Conservation (phyloP, 257 asterid species). For the Linderniella brevidens region DNA sequence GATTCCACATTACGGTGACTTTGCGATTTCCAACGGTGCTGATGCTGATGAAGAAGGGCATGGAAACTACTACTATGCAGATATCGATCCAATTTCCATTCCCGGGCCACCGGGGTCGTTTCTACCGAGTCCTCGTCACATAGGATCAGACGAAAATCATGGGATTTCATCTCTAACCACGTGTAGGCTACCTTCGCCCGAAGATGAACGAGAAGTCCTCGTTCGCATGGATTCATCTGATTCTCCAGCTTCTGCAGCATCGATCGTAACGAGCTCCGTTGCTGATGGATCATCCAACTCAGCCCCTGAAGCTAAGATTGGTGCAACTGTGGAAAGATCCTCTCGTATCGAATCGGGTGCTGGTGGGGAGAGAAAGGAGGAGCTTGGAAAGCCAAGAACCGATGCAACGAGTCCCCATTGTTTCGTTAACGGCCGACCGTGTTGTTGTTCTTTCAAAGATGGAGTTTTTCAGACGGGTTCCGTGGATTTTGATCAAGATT, state of each 20-base stretch:
- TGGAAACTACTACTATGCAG: slow-evolving; percentile 40
- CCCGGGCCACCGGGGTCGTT: slow-evolving; percentile 87
- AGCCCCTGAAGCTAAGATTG: too few species aligned
- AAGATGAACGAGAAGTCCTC: slow-evolving; percentile 32
- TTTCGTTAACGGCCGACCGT: too few species aligned
- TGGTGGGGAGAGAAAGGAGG: too few species aligned
- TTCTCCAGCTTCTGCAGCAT: slow-evolving; percentile 39
- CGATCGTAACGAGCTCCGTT: slow-evolving; percentile 4
- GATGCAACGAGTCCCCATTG: too few species aligned
- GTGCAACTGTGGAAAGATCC: too few species aligned
- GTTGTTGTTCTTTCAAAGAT: too few species aligned
- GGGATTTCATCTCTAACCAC: slow-evolving; percentile 54
- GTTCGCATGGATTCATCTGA: slow-evolving; percentile 35
- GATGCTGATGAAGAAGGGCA: background rate
- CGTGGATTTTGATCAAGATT: too few species aligned
- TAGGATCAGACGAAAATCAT: slow-evolving; percentile 47
- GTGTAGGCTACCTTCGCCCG: slow-evolving; percentile 45
- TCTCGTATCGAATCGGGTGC: too few species aligned
- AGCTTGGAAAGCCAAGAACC: too few species aligned
- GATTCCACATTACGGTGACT: slow-evolving; percentile 19
- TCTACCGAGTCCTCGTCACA: slow-evolving; percentile 69
- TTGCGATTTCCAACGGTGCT: slow-evolving; percentile 11
- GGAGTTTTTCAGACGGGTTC: too few species aligned
- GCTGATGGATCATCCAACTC: too few species aligned
- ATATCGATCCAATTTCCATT: slow-evolving; percentile 70